These are phyloP conservation scores for Colletotrichum sidae DNA, from an alignment of 2,329 filamentous ascomycete species.

Conservation along the genomic window DNA sequence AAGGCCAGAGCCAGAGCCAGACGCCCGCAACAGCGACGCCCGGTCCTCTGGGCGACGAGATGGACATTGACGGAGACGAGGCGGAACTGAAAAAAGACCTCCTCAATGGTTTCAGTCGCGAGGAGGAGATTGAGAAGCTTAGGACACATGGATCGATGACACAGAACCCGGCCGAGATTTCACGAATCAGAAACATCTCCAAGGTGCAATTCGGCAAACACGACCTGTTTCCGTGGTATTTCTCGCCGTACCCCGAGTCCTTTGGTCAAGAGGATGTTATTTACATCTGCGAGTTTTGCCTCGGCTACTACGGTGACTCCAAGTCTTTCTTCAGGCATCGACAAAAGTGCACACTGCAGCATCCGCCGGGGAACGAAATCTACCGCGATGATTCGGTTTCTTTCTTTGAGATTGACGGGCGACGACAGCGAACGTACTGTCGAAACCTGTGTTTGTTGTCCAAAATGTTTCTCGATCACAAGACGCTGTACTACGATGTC, in stretches of 20 bases:
- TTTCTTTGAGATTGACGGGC: constrained; percentile 97
- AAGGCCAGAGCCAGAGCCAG: constrained; percentile 57
- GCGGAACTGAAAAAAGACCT: constrained; percentile 55
- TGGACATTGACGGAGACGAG: constrained; percentile 66
- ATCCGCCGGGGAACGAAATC: constrained; percentile 97
- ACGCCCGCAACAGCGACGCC: constrained; percentile 59
- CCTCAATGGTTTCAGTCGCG: constrained; percentile 73
- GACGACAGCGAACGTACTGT: constrained; percentile 94
- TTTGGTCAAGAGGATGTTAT: constrained; percentile 92
- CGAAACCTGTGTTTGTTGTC: constrained; percentile 93
- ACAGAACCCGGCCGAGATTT: constrained; percentile 96
- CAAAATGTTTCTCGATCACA: constrained; percentile 97
- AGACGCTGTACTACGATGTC: constrained; percentile 99
- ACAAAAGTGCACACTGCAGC: constrained; percentile 87
- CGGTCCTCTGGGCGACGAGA: constrained; percentile 58
- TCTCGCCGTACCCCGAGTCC: constrained; percentile 92
- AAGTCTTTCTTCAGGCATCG: constrained; percentile 89
- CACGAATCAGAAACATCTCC: constrained; percentile 92
- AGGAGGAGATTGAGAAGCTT: constrained; percentile 96
- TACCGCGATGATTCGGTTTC: constrained; percentile 95
- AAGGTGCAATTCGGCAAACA: constrained; percentile 93
- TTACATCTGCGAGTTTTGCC: constrained; percentile 97
- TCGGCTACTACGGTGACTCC: constrained; percentile 87
- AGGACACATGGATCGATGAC: constrained; percentile 98
- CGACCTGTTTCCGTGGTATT: constrained; percentile 98